Base-by-base conservation (phyloP, 2,329 filamentous ascomycete species). In the Aulographum hederae region DNA sequence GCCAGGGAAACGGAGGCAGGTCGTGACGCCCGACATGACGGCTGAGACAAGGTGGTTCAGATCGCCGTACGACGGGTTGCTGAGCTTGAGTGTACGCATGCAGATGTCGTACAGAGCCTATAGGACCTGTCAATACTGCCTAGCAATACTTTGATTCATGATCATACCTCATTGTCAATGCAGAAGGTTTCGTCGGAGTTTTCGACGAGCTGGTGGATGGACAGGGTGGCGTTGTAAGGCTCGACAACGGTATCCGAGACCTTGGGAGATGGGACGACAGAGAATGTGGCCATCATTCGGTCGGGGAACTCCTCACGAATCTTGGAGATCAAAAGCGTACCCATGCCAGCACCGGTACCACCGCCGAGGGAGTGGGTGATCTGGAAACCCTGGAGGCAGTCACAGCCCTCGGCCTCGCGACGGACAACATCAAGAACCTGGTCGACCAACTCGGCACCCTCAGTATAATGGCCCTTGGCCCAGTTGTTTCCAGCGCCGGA, bases 161-260 rank as follows among this genome's bases (percentile, higher is more conserved):
- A n/a, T n/a, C 53, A 39, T 52, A 69, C 65, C 75, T 98, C 86
- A 71, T 98, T 98, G 63, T 98, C 89, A 61, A 98, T 98, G 69
- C 89, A 98, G 76, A 94, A 98, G 58, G 89, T 98, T 79, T 91
- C 85, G 59, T 98, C 89, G 31, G 89, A 98, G 77, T 98, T 94
- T 74, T 98, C 89, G 47, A 98, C 89, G 48, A 98, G 73, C 72
- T 98, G 89, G 67, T 98, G 89, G 47, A 98, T 73, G 50, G 89
- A 98, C 51, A 98, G 81, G 39, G 89, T 98, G 54, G 89, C 89
- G 67, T 98, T 98, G 75, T 98, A 98, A 47, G 89, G 89, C 72
- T 98, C 89, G 51, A 98, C 89, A 51, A 98, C 89, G 54, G 89
- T 98, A 61, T 98, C 89, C 40, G 89, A 98, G 53, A 98, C 89